A percentile compares a stretch with the other conserved stretches of the same genome.
Conservation (phyloP, 78 protist species). For the Dictyostelium capitatum region DNA sequence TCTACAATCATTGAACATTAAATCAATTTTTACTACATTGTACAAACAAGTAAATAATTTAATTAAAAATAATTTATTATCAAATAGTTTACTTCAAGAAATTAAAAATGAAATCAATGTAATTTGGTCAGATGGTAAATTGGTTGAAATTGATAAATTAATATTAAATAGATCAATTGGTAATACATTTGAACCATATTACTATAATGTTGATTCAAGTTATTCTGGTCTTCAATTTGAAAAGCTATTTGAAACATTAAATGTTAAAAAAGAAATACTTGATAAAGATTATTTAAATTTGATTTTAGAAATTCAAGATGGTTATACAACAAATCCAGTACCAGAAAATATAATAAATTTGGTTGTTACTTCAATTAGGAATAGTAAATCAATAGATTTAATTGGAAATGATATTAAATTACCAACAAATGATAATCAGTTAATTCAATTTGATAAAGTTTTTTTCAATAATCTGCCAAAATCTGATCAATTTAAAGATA, state of each 20-base stretch:
- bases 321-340: not conserved
- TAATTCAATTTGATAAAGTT: not conserved
- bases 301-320: not conserved
- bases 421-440: not conserved
- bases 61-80: not conserved
- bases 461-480: not conserved
- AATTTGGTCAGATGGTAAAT: not conserved
- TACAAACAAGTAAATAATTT: not conserved
- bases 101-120: not conserved
- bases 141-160: not conserved
- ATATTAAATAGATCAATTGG: not conserved
- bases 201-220: too few relatives aligned
- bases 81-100: not conserved
- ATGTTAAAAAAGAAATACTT: not conserved
- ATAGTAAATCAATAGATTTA: not conserved
- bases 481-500: not conserved
- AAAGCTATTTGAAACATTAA: not conserved
- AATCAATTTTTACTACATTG: not conserved
- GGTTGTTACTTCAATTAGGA: not conserved
- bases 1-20: not conserved
- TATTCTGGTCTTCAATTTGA: too few relatives aligned
- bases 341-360: not conserved
- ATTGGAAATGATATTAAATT: not conserved
- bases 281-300: not conserved
- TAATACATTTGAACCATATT: not conserved